Percentiles rank a stretch among this genome's conserved stretches.
Conservation (phyloP, 768 basidiomycete genomes). For the Boletus rex-veris region DNA sequence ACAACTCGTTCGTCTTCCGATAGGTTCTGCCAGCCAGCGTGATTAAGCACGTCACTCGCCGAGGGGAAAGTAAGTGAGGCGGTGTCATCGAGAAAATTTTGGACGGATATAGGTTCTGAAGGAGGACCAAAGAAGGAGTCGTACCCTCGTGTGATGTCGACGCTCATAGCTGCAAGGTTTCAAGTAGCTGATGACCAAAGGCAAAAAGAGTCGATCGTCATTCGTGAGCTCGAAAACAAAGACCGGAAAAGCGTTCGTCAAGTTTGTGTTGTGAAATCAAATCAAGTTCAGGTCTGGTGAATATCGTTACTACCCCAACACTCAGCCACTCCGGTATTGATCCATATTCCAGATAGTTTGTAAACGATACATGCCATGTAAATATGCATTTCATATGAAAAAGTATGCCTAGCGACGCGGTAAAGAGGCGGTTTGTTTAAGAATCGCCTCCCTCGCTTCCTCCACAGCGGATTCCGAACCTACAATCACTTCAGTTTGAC, state of each 20-base stretch:
- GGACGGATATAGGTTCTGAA: constrained; percentile 51
- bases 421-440: constrained; percentile 48
- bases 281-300: too few species aligned
- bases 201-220: neutral
- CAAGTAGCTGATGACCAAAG: neutral
- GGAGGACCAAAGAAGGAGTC: constrained; percentile 64
- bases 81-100: constrained; percentile 41
- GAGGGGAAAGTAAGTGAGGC: constrained; percentile 10
- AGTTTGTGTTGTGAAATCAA: neutral
- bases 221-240: neutral
- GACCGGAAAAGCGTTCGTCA: neutral
- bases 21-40: constrained; percentile 23
- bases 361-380: constrained; percentile 25
- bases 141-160: constrained; percentile 29
- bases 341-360: constrained; percentile 27
- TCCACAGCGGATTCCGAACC: constrained; percentile 66
- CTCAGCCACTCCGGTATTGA: neutral
- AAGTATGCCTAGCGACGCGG: constrained; percentile 18
- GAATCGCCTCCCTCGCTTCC: constrained; percentile 74
- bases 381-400: constrained; percentile 14
- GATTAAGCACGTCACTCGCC: constrained; percentile 6
- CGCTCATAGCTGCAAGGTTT: constrained; percentile 8
- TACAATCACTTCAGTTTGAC: constrained; percentile 28
- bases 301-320: too few species aligned
- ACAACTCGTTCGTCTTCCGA: constrained; percentile 26